A percentile compares a stretch with the other conserved stretches of the same genome.
phyloP scores from a whole-genome alignment of 2,329 filamentous ascomycete species.

The Sarocladiaceae sp. region DNA sequence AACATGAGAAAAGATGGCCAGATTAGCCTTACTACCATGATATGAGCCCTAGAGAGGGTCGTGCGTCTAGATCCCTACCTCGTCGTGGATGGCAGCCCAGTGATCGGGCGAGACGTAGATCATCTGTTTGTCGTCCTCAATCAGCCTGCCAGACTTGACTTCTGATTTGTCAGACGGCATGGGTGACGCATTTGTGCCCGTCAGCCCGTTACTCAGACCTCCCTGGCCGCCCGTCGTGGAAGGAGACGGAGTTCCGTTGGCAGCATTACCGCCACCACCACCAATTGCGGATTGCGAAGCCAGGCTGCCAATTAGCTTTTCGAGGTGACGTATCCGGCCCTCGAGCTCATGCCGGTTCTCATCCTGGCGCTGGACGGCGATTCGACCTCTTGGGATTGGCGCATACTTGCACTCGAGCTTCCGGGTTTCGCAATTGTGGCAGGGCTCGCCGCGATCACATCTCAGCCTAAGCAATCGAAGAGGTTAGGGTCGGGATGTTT shows the following conservation, averaged over 20 bases:
- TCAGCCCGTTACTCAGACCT: no score
- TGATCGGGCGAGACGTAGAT: slow-evolving; percentile 8
- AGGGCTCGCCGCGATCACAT: slow-evolving; percentile 6
- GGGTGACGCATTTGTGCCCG: not conserved
- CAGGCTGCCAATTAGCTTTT: slow-evolving; percentile 3
- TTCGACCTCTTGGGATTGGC: not conserved
- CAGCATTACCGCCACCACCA: no score
- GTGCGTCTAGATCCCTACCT: not conserved
- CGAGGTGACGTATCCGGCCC: slow-evolving; percentile 1
- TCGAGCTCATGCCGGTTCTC: slow-evolving; percentile 5
- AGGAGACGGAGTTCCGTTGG: no score
- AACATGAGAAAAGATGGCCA: no score
- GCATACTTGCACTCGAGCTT: slow-evolving; percentile 7
- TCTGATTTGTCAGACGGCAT: not conserved
- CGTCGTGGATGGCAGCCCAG: slow-evolving; percentile 6
- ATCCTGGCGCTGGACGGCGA: not conserved
- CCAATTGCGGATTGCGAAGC: no score
- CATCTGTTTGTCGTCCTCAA: slow-evolving; percentile 8
- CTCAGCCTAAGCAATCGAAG: not conserved
- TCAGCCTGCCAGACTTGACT: slow-evolving; percentile 2
- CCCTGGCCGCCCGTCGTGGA: no score
- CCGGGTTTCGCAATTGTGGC: slow-evolving; percentile 4
- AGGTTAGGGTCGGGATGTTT: not conserved
- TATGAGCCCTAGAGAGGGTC: no score
- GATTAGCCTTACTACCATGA: no score